Percentiles rank a stretch among this genome's conserved stretches.
phyloP scores from a whole-genome alignment of 169 alveolate genomes.

The Perkinsus chesapeaki region DNA sequence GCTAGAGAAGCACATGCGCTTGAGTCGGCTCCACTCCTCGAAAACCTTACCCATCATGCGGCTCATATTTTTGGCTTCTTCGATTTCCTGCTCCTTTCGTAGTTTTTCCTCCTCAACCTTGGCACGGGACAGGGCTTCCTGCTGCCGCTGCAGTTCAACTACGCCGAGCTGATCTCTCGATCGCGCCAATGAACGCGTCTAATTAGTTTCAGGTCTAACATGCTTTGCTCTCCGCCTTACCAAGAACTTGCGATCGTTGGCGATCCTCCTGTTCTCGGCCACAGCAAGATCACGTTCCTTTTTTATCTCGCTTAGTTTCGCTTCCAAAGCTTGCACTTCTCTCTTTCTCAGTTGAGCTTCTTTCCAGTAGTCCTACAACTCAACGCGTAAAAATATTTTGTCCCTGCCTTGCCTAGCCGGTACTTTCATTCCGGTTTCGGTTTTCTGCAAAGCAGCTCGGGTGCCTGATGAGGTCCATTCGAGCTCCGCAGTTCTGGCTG shows the following conservation, averaged over 20 bases:
- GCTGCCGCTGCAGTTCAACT: not conserved
- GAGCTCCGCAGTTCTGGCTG: not conserved
- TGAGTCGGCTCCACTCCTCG: not conserved
- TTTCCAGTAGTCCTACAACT: not conserved
- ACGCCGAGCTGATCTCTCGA: not conserved
- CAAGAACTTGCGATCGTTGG: not conserved
- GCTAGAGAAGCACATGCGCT: not conserved
- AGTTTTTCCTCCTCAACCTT: not conserved
- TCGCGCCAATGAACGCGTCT: not conserved
- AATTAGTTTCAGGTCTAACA: too few relatives aligned
- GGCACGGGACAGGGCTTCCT: not conserved
- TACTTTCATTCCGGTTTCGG: not conserved
- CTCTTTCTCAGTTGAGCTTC: not conserved
- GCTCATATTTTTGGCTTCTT: not conserved
- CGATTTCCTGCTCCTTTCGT: not conserved
- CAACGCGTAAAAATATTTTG: too few relatives aligned
- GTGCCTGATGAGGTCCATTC: not conserved
- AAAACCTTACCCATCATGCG: not conserved
- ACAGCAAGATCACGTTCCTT: not conserved
- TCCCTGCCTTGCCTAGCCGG: too few relatives aligned
- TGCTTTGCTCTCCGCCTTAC: too few relatives aligned
- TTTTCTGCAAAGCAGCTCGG: not conserved
- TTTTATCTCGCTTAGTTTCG: not conserved
- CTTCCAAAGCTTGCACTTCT: not conserved
- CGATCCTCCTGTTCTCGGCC: not conserved